These are phyloP conservation scores for Fusarium anguioides DNA, from an alignment of 2,329 filamentous ascomycete genomes.

Conservation along the genomic window DNA sequence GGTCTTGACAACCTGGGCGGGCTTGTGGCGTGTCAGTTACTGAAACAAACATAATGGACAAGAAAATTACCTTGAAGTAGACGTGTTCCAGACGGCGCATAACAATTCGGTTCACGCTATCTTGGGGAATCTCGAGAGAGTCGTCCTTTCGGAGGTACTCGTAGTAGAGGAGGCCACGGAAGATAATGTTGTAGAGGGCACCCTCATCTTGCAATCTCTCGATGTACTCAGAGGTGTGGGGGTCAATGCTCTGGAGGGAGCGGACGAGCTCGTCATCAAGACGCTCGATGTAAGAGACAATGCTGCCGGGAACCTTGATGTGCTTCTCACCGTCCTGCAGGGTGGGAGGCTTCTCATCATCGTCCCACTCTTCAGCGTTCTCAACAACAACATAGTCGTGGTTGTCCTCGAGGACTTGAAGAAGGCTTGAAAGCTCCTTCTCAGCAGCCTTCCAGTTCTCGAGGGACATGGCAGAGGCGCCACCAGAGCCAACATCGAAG, in stretches of 20 bases:
- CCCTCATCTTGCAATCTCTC: slow-evolving; percentile 93
- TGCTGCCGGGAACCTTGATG: slow-evolving; percentile 91
- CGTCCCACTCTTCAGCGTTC: slow-evolving; percentile 97
- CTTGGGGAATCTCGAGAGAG: slow-evolving; percentile 80
- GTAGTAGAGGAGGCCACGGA: slow-evolving; percentile 88
- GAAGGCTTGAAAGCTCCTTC: slow-evolving; percentile 81
- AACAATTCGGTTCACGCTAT: slow-evolving; percentile 89
- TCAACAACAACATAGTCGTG: slow-evolving; percentile 87
- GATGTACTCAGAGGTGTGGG: slow-evolving; percentile 98
- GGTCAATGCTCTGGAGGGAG: slow-evolving; percentile 97
- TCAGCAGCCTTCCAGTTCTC: slow-evolving; percentile 98
- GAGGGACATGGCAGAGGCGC: slow-evolving; percentile 84
- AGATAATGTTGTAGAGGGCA: slow-evolving; percentile 89
- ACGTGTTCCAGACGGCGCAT: slow-evolving; percentile 96
- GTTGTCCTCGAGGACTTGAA: slow-evolving; percentile 83
- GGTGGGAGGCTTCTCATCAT: slow-evolving; percentile 91
- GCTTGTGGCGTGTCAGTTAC: slow-evolving; percentile 59
- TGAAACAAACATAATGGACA: slow-evolving; percentile 70
- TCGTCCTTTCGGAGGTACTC: slow-evolving; percentile 80
- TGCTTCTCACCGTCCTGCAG: slow-evolving; percentile 79
- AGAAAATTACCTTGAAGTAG: slow-evolving; percentile 92
- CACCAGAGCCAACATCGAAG: slow-evolving; percentile 88
- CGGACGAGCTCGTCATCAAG: slow-evolving; percentile 97
- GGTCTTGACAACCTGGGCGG: slow-evolving; percentile 89
- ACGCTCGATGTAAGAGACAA: slow-evolving; percentile 94